Evolutionary conservation across 139 green algal species (phyloP).

Genomic region (Chlorella sp.): DNA sequence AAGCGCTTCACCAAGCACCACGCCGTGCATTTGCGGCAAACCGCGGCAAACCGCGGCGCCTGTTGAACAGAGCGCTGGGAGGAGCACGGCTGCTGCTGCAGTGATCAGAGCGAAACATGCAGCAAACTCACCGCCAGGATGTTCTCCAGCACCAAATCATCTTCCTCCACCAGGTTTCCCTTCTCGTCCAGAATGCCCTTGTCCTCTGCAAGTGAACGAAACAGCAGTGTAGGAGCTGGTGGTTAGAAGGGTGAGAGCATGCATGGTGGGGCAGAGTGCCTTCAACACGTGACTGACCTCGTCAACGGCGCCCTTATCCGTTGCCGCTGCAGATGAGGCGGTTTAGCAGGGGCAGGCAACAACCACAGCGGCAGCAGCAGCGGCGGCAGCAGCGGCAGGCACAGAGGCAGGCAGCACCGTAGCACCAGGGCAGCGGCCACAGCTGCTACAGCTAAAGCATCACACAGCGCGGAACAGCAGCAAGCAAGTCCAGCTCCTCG

Average conservation of each 20-base stretch:
- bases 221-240: background rate
- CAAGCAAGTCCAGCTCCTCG: too few species aligned
- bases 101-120: too few species aligned
- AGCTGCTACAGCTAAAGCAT: background rate
- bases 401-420: too few species aligned
- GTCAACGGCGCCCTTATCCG: too few species aligned
- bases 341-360: background rate
- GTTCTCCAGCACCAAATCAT: slow-evolving; percentile 82
- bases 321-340: too few species aligned
- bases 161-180: slow-evolving; percentile 68
- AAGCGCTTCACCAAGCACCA: too few species aligned
- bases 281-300: too few species aligned
- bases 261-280: background rate
- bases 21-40: too few species aligned
- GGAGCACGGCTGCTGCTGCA: too few species aligned
- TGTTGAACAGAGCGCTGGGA: background rate
- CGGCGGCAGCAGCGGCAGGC: background rate
- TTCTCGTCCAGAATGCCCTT: slow-evolving; percentile 77
- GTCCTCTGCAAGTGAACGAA: slow-evolving; percentile 57
- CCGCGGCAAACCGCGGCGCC: too few species aligned
- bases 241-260: background rate
- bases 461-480: background rate
- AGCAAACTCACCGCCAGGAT: slow-evolving; percentile 56
- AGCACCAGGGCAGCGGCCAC: background rate
- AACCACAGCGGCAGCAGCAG: background rate